Percentiles rank a stretch among this genome's conserved stretches.
phyloP scores from a whole-genome alignment of 106 monocot species.

The Acanthochlamys bracteata region DNA sequence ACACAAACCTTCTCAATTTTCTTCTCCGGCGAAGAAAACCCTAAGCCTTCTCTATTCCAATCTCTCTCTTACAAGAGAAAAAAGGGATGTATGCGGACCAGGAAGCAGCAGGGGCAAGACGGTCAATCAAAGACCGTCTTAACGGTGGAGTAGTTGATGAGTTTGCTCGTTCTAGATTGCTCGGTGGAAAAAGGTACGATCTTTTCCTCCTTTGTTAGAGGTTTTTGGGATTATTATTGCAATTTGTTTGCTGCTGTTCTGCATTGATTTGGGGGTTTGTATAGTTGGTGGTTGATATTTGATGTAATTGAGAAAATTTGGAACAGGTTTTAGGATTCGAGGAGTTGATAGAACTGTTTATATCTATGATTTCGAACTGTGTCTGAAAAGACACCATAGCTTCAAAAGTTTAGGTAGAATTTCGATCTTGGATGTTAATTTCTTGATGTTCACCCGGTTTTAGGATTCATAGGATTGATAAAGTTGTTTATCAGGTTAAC shows the following conservation, averaged over 20 bases:
- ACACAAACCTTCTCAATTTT: too few species aligned
- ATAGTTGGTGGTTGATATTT: not conserved
- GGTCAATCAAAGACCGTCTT: constrained; percentile 11
- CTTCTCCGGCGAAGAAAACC: too few species aligned
- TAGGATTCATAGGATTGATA: too few species aligned
- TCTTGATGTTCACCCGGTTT: too few species aligned
- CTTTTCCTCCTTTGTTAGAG: not conserved
- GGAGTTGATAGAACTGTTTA: not conserved
- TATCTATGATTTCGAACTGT: not conserved
- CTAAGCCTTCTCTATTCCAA: too few species aligned
- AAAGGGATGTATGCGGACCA: constrained; percentile 7
- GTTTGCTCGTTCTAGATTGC: not conserved
- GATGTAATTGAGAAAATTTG: not conserved
- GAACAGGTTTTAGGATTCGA: not conserved
- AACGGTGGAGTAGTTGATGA: constrained; percentile 1
- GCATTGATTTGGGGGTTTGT: not conserved
- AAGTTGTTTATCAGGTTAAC: too few species aligned
- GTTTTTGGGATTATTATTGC: not conserved
- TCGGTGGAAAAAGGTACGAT: constrained; percentile 1
- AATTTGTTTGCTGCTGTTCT: not conserved
- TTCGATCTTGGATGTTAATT: too few species aligned
- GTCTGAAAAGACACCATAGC: not conserved
- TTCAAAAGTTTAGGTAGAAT: too few species aligned
- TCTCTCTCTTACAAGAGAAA: too few species aligned
- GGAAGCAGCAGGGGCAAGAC: constrained; percentile 1